These are phyloP conservation scores for Cladosporium sp. DNA, from an alignment of 2,329 filamentous ascomycete species.

Conservation along the genomic window DNA sequence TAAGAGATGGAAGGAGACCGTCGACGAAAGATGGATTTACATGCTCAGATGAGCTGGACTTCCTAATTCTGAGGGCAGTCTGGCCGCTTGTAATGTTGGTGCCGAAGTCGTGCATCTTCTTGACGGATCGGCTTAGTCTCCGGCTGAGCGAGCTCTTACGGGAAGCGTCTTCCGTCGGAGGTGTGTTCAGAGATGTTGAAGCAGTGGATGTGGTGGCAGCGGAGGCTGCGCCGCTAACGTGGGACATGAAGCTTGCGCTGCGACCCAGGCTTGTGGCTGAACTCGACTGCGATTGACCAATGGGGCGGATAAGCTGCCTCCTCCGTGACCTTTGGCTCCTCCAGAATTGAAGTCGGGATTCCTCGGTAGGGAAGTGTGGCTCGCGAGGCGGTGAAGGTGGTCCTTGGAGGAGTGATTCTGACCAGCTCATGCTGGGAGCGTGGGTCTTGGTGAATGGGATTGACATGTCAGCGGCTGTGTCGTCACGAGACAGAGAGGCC, in stretches of 20 bases:
- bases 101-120: slow-evolving; percentile 12
- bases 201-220: not conserved
- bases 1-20: slow-evolving; percentile 13
- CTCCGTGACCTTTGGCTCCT: slow-evolving; percentile 8
- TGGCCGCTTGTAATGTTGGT: slow-evolving; percentile 8
- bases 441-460: slow-evolving; percentile 4
- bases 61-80: slow-evolving; percentile 5
- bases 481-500: slow-evolving; percentile 24
- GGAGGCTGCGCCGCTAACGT: not conserved
- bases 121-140: slow-evolving; percentile 7
- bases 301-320: slow-evolving; percentile 4
- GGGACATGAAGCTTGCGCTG: slow-evolving; percentile 4
- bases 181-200: not conserved
- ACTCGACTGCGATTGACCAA: not conserved
- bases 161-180: not conserved
- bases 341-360: slow-evolving; percentile 10
- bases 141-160: slow-evolving; percentile 11
- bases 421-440: slow-evolving; percentile 7
- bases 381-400: not conserved
- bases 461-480: slow-evolving; percentile 25
- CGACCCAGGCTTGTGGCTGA: not conserved
- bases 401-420: not conserved
- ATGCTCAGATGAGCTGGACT: not conserved
- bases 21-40: not conserved
- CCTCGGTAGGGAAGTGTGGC: slow-evolving; percentile 11